Evolutionary conservation across 306 rosid genomes (phyloP), one percentile per base, ranked within the genome.

Genomic region (Parietaria judaica): DNA sequence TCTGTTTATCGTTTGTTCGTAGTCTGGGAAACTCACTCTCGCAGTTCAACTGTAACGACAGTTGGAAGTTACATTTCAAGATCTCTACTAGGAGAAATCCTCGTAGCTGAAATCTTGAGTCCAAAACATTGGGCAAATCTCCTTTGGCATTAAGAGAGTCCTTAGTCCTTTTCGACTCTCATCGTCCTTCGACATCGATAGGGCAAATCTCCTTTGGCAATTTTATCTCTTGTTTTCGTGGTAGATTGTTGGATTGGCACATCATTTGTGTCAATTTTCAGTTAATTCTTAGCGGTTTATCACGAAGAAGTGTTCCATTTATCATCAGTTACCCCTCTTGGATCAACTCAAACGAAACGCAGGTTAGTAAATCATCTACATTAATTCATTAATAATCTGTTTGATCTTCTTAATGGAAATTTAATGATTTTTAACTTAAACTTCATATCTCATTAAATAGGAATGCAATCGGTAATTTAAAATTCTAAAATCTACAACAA

Each of bases 81-180:
- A 65, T 78, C 79, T 76, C 74, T 69, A 49, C 60, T 70, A 11
- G 73, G 69, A 58, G 45, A 41, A 41, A 41, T 68, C 69, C 63
- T 72, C 72, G 69, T 66, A 13, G 77, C 65, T 41, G 76, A 80
- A 76, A 66, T 52, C 41, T 86, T 76, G 80, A 60, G 79, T 73
- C 67, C 78, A 62, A 72, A 48, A n/a, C 31, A 58, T 69, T 65
- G 87, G 95, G 95, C 94, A 94, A 88, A 94, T 88, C 97, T 94
- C 83, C 95, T 90, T 90, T 90, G 95, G 95, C 95, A 87, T 81
- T 83, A 7, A 81, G 58, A 83, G 84, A 74, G 86, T 84, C 76
- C 38, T 73, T 7, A 5, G 61, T 81, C 7, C 45, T 49, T 10
- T 49, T 9, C n/a, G 89, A 79, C 86, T 85, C 81, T 63, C 45